Evolutionary conservation across 257 asterid species (phyloP).

Genomic region (Jasminum sambac): DNA sequence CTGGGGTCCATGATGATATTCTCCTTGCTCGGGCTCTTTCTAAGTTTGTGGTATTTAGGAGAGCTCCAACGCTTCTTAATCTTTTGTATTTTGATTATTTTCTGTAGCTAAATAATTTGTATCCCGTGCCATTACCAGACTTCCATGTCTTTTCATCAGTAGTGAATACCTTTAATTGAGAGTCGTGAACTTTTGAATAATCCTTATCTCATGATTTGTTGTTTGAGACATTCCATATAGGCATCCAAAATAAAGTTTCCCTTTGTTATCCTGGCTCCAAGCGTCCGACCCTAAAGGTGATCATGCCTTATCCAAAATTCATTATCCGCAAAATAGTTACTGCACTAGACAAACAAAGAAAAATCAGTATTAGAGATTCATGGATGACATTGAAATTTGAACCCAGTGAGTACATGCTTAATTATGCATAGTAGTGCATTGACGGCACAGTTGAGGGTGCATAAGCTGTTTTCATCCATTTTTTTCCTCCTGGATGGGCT

Average conservation of each 20-base stretch:
- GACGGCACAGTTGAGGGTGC: conserved; percentile 5
- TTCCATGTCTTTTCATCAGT: background rate
- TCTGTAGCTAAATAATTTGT: background rate
- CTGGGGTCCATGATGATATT: background rate
- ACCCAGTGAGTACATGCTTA: background rate
- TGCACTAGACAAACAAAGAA: background rate
- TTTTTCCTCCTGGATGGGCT: conserved; percentile 7
- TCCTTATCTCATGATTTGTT: background rate
- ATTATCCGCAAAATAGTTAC: background rate
- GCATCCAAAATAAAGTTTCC: background rate
- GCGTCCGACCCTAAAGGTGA: background rate
- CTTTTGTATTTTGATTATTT: background rate
- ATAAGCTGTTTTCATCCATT: background rate
- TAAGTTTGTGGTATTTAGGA: no score
- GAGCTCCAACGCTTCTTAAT: no score
- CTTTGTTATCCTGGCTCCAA: background rate
- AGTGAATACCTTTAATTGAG: background rate
- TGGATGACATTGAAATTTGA: background rate
- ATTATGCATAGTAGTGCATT: conserved; percentile 3
- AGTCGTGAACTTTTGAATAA: background rate
- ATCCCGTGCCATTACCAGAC: background rate
- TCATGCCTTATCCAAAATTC: background rate
- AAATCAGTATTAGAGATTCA: background rate
- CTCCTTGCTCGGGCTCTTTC: no score
- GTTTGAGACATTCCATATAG: background rate